A percentile compares a stretch with the other conserved stretches of the same genome.
These are phyloP conservation scores for Candida sithepensis DNA, from an alignment of 805 yeast genomes.

Conservation along the genomic window DNA sequence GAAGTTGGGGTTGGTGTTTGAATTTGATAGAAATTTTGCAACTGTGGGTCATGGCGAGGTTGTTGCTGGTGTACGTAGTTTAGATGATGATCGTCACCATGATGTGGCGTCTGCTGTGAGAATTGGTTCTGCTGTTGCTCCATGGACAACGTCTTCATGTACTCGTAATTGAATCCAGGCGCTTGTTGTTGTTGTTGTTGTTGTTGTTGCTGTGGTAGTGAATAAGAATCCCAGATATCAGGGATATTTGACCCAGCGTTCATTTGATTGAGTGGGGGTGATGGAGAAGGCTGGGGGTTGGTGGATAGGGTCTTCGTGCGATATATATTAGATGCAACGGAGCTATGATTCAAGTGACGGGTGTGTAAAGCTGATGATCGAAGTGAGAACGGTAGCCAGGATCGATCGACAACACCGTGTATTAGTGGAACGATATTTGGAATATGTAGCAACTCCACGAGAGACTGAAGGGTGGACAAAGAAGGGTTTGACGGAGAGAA, in stretches of 20 bases:
- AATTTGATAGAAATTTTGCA: neutral
- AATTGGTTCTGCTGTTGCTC: neutral
- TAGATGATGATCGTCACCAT: neutral
- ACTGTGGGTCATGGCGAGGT: neutral
- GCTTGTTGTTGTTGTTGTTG: too few species aligned
- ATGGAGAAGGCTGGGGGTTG: too few species aligned
- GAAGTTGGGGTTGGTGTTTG: neutral
- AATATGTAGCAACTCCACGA: too few species aligned
- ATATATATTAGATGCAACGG: too few species aligned
- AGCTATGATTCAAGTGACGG: too few species aligned
- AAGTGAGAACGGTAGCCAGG: too few species aligned
- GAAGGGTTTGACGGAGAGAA: too few species aligned
- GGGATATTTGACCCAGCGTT: slow-evolving; percentile 5
- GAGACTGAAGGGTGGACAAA: too few species aligned
- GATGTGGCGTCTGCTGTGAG: neutral
- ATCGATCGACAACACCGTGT: too few species aligned
- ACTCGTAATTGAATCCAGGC: slow-evolving; percentile 1
- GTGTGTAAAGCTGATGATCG: too few species aligned
- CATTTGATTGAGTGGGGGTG: slow-evolving; percentile 2
- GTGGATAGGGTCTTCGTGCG: too few species aligned
- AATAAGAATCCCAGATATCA: slow-evolving; percentile 10
- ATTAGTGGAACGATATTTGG: too few species aligned
- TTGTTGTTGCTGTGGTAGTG: neutral
- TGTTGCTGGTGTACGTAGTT: neutral
- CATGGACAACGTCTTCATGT: neutral